Evolutionary conservation across 2,329 filamentous ascomycete genomes (phyloP), one percentile per base, ranked within the genome.

Genomic region (Fusarium pseudonygamai): DNA sequence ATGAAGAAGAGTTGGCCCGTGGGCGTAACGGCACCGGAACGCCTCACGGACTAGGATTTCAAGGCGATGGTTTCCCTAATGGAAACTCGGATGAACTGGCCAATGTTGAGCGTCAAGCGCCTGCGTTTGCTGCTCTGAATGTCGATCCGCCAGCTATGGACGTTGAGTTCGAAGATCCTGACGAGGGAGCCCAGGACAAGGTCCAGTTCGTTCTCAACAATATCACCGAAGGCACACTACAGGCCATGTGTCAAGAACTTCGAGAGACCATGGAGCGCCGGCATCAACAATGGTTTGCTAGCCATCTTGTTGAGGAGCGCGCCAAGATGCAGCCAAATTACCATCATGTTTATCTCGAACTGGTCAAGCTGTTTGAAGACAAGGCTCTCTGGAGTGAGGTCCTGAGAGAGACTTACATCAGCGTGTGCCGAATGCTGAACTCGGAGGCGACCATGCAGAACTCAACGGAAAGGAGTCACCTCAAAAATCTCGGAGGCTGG

Each of bases 321-420:
- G 97, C 96, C 37, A 98, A 98, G 83, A 92, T 97, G 86, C 96
- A 99, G 80, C 95, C 96, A 11, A 99, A 99, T 81, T 98, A 97
- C 79, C 96, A 99, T 77, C 89, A 93, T 67, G 90, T 99, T 28
- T 99, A 99, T 80, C 88, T 98, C 56, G 93, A 97, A 77, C 89
- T 99, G 58, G 89, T 99, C 68, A 92, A 92, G 63, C 89, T 95
- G 39, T 94, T 98, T 75, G 90, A 93, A 75, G 91, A 96, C 80
- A 93, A 90, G 78, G 84, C 88, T 15, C 85, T 99, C 3, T 97
- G 94, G 93, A 87, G 90, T 6, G 95, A 98, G 80, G 92, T 98
- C n/a, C 85, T 98, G 37, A 89, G 96, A 53, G 95, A 98, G 84
- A 98, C 96, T 0, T 98, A 96, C 78, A 89, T 93, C 75, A 96